Base-by-base conservation (phyloP, 2,329 filamentous ascomycete species). In the Fusarium drepaniforme region DNA sequence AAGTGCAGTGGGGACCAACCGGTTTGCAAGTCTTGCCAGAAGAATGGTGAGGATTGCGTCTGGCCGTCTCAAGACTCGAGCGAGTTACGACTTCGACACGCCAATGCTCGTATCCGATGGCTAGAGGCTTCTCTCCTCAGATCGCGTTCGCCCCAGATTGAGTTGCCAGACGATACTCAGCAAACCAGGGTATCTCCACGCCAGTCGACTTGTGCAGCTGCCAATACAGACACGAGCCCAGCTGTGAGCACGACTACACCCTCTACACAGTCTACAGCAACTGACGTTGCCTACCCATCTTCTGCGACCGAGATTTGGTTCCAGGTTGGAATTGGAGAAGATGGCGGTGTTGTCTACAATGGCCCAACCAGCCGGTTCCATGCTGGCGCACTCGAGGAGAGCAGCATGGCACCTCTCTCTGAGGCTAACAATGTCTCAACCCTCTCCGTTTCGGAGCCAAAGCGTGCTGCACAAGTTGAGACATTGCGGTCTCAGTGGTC, bases 341-440 rank as follows among this genome's bases (percentile, higher is more conserved):
- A 77, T 35, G 75, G 75, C 3, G 53, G 64, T 35, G 67, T 77
- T 11, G 62, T 68, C n/a, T 77, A 77, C 62, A 75, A 77, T n/a
- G 75, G 75, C 7, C 75, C 75, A 3, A 77, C 75, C 5, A 77
- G 75, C 21, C 74, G 75, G 9, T 77, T 77, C 13, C 75, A 77
- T 25, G 75, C 74, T 11, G 53, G 53, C 2, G 33, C 53, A 16
- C 33, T 58, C 4, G 53, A 57, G 5, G 53, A 58, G 28, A 37
- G 18, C n/a, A 58, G 18, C 18, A 35, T 33, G 21, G 53, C n/a
- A 12, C 28, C 28, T 21, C 5, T 9, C 28, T n/a, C 28, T 1
- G 51, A 21, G 11, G 12, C 51, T 57, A 57, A 7, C 7, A 33
- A 57, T 15, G 9, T 5, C 28, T 33, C 28, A 15, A 33, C n/a